Conservation (phyloP, 2,329 filamentous ascomycete species). For the Trichophyton mentagrophytes region DNA sequence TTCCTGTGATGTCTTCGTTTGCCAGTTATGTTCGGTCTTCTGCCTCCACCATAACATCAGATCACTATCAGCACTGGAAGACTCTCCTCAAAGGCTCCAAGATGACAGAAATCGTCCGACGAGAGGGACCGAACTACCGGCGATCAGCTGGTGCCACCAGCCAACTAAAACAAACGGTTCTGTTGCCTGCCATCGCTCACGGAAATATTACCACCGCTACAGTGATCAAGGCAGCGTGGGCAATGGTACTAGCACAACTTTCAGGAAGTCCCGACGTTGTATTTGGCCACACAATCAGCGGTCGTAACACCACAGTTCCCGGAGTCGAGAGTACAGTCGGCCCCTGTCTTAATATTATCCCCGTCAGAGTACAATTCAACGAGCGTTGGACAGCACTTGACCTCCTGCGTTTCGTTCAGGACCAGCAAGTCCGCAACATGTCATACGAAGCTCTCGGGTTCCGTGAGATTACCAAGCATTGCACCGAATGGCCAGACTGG, state of each 20-base stretch:
- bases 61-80: slow-evolving; percentile 49
- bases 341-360: slow-evolving; percentile 55
- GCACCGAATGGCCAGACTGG: slow-evolving; percentile 32
- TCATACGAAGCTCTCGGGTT: slow-evolving; percentile 45
- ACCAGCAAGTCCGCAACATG: slow-evolving; percentile 46
- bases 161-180: slow-evolving; percentile 25
- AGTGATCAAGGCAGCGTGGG: slow-evolving; percentile 56
- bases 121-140: slow-evolving; percentile 24
- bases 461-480: slow-evolving; percentile 38
- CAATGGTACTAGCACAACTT: slow-evolving; percentile 46
- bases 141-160: slow-evolving; percentile 26
- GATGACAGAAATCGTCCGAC: slow-evolving; percentile 33
- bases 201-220: slow-evolving; percentile 51
- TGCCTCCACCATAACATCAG: slow-evolving; percentile 28
- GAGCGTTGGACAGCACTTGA: slow-evolving; percentile 40
- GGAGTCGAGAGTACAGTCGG: slow-evolving; percentile 47
- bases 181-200: slow-evolving; percentile 34
- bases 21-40: slow-evolving; percentile 35
- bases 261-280: slow-evolving; percentile 44
- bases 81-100: slow-evolving; percentile 44
- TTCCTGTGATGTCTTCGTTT: slow-evolving; percentile 33
- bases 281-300: slow-evolving; percentile 55
- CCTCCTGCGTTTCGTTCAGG: slow-evolving; percentile 42
- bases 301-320: slow-evolving; percentile 47
- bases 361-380: slow-evolving; percentile 47